Base-by-base conservation (phyloP, 352 stramenopile species). In the Pythium phragmitis region DNA sequence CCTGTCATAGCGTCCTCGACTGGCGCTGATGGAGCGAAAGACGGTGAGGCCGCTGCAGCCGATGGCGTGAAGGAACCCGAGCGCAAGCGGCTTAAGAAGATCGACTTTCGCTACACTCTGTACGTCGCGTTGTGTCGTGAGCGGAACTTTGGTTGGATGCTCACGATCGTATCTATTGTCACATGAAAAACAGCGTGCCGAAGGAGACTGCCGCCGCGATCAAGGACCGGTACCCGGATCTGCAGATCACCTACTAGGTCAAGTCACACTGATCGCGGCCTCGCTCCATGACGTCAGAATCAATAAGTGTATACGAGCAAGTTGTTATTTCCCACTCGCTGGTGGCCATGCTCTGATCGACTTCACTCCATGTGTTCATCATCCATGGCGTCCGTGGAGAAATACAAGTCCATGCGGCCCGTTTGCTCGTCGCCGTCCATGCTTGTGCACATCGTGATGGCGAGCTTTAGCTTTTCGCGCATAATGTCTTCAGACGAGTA, bases 41-140 rank as follows among this genome's bases (percentile, higher is more conserved):
- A 68, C 21, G 61, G 70, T 12, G 61, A 80, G 67, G 62, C 30
- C 48, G 61, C 53, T 33, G 50, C 12, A 67, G 26, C 63, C 5
- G 73, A 80, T 13, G 85, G 79, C 39, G 66, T 58, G 5, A 70
- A 76, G 17, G 82, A 89, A 43, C 87, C 85, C 0, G 83, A 91
- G 62, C 80, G 81, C 34, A 96, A 96, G 73, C 80, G 83, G 7
- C 79, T 96, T 45, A 96, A 96, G 73, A 92, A 89, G 54, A 77
- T 96, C 54, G 87, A 96, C 54, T 92, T 96, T 33, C 88, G 88
- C 57, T 96, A 96, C 75, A 96, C 88, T 14, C 83, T 73, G 88
- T 95, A 82, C 58, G 83, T 75, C 8, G 23, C 11, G 7, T 19
- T 12, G 19, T 30, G 23, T 8, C 6, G 5, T 50, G 42, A 2